Base-by-base conservation (phyloP, 768 basidiomycete species). In the Lentinula boryana region DNA sequence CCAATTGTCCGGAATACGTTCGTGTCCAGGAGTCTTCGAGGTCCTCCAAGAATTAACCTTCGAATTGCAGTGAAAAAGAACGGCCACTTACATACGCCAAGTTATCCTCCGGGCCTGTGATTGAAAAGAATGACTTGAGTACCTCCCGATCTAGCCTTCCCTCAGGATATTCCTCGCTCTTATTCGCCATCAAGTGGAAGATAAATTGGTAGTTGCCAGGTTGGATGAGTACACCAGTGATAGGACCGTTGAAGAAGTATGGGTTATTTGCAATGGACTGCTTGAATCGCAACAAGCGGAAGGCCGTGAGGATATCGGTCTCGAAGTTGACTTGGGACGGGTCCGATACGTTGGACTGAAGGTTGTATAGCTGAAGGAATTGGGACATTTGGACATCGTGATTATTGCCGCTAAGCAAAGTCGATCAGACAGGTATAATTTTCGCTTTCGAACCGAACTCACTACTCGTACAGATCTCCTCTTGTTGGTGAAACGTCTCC, bases 1-100 rank as follows among this genome's bases (percentile, higher is more conserved):
- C 53, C 54, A 61, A 21, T 56, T 57, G 40, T 43, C 36, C 4
- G 60, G 60, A 21, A 61, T 61, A 18, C 60, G 60, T 38, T 61
- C 60, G 2, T 56, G 54, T 3, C 60, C 60, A n/a, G 38, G 54
- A n/a, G 31, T 44, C 51, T 27, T 23, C 9, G 18, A 32, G 41
- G 12, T 8, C 23, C 8, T 4, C 23, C 59, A 27, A 27, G 27
- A 27, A 27, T 27, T 4, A 27, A 27, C 3, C 4, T 27, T 27
- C 4, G 27, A 27, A 27, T 27, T 27, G 27, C 27, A 3, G 27
- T 0, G 3, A 27, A 23, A 2, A 27, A 27, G 27, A 27, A 27
- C 27, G 27, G 27, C 27, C 27, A 48, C 46, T 10, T 18, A 48
- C 46, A 23, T 48, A 48, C 4, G 10, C 46, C 18, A 48, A 48